These are phyloP conservation scores for Funneliformis geosporum DNA, from an alignment of 192 early-diverging fungal species.

Conservation along the genomic window DNA sequence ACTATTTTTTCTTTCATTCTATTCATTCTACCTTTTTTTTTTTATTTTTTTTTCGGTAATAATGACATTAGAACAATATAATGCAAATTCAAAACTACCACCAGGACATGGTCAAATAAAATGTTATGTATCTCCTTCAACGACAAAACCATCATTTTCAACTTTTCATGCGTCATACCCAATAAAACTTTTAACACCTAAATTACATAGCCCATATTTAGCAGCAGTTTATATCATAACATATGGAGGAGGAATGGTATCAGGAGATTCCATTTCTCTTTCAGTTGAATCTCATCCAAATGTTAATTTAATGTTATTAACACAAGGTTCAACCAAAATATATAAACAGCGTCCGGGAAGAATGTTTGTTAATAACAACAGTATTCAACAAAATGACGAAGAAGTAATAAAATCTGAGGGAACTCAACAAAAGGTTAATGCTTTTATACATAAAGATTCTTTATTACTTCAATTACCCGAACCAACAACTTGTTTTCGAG, in stretches of 20 bases:
- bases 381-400: background rate
- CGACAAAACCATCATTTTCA: constrained; percentile 34
- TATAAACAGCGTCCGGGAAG: constrained; percentile 53
- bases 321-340: constrained; percentile 82
- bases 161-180: constrained; percentile 53
- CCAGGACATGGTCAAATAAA: constrained; percentile 18
- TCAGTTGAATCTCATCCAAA: constrained; percentile 45
- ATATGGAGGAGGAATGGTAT: constrained; percentile 72
- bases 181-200: constrained; percentile 57
- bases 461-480: constrained; percentile 71
- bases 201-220: constrained; percentile 38
- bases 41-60: background rate
- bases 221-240: constrained; percentile 67
- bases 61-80: background rate
- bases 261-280: constrained; percentile 64
- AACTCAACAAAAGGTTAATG: constrained; percentile 50
- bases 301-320: constrained; percentile 63
- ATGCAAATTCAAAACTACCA: background rate
- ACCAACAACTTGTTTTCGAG: constrained; percentile 75
- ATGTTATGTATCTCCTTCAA: constrained; percentile 26
- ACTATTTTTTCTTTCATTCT: no score
- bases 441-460: constrained; percentile 42
- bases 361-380: constrained; percentile 12
- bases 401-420: background rate
- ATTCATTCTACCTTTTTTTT: no score